phyloP scores from a whole-genome alignment of 345 rosid species.

The Jatropha curcas region DNA sequence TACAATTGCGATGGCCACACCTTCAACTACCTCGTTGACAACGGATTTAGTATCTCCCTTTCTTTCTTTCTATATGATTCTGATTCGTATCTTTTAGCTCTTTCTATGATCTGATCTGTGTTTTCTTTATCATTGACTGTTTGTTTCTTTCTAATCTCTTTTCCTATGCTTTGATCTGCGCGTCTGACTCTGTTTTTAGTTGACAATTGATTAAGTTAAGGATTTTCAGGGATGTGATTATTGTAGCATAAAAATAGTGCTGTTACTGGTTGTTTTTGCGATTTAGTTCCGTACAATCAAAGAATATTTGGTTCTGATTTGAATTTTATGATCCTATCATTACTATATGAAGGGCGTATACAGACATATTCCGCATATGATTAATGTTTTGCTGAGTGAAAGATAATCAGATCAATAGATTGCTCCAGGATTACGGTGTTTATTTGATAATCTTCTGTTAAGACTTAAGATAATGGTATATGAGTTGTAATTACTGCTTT shows the following conservation, averaged over 20 bases:
- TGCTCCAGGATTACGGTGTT: not conserved
- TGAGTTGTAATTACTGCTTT: not conserved
- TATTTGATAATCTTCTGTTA: not conserved
- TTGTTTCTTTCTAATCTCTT: not conserved
- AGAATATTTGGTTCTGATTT: not conserved
- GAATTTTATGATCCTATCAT: not conserved
- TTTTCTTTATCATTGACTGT: not conserved
- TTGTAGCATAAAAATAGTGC: not conserved
- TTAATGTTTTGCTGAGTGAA: conserved; percentile 2
- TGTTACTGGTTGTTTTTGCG: not conserved
- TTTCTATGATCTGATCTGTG: conserved; percentile 8
- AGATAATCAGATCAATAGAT: not conserved
- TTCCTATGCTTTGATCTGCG: conserved; percentile 3
- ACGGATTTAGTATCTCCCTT: conserved; percentile 52
- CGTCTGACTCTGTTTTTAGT: not conserved
- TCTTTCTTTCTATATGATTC: not conserved
- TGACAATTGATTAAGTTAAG: not conserved
- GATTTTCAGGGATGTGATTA: not conserved
- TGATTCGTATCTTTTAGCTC: not conserved
- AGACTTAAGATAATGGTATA: not conserved
- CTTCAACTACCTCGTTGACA: conserved; percentile 63
- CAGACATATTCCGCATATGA: not conserved
- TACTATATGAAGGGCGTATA: not conserved
- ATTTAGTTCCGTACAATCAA: not conserved
- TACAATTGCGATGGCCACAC: conserved; percentile 78